Evolutionary conservation across 2,329 filamentous ascomycete species (phyloP).

Genomic region (Leptodontidium sp.): DNA sequence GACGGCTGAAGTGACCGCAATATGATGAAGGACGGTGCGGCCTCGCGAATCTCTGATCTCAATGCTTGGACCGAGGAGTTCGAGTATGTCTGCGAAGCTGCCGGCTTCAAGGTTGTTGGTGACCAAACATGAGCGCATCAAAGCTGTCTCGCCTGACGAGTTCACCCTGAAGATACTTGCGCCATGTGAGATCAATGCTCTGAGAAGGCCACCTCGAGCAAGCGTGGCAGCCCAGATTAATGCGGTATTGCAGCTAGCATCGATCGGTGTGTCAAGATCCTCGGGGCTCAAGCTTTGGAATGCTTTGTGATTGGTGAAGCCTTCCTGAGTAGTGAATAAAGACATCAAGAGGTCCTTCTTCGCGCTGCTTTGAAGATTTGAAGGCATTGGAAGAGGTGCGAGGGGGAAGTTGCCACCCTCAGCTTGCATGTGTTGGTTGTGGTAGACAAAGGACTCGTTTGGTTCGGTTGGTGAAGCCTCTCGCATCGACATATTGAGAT

Average conservation of each 20-base stretch:
- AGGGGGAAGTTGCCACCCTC: constrained; percentile 67
- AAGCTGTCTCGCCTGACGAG: constrained; percentile 85
- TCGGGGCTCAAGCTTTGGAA: constrained; percentile 77
- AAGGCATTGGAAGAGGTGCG: constrained; percentile 68
- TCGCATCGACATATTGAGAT: constrained; percentile 63
- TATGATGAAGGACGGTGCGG: constrained; percentile 93
- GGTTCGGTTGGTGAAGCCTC: constrained; percentile 78
- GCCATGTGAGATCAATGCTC: constrained; percentile 81
- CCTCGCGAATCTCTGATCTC: constrained; percentile 90
- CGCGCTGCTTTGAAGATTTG: constrained; percentile 72
- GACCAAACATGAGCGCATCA: constrained; percentile 92
- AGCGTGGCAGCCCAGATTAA: constrained; percentile 97
- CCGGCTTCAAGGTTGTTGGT: constrained; percentile 93
- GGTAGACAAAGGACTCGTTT: constrained; percentile 79
- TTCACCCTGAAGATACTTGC: constrained; percentile 91
- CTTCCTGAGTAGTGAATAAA: constrained; percentile 77
- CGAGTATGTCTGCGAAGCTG: constrained; percentile 89
- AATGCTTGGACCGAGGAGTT: constrained; percentile 88
- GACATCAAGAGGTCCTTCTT: constrained; percentile 85
- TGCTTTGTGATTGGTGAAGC: constrained; percentile 78
- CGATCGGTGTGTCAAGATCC: constrained; percentile 92
- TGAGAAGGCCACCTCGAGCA: constrained; percentile 82
- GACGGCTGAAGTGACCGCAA: constrained; percentile 93
- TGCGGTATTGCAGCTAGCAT: constrained; percentile 87
- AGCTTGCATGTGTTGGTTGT: constrained; percentile 53